These are phyloP conservation scores for Aspergillus fijiensis DNA, from an alignment of 2,329 filamentous ascomycete genomes.

Conservation along the genomic window DNA sequence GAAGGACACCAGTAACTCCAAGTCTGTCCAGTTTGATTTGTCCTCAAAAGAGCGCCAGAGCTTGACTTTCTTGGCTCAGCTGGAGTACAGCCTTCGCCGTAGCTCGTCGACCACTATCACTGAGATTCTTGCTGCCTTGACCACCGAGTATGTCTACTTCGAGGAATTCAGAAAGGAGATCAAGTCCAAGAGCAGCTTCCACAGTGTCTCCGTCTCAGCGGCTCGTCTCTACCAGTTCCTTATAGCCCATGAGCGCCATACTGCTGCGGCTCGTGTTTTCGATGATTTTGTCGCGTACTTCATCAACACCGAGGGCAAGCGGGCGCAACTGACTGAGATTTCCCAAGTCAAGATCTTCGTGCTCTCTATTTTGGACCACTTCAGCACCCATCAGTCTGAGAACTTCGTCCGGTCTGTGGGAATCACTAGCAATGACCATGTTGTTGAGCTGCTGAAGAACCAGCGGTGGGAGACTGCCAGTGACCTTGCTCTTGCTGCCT, in stretches of 20 bases:
- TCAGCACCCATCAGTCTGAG: constrained; percentile 34
- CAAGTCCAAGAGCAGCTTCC: constrained; percentile 39
- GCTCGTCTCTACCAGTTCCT: constrained; percentile 39
- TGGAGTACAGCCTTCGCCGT: constrained; percentile 41
- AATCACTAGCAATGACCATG: constrained; percentile 34
- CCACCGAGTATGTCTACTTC: constrained; percentile 45
- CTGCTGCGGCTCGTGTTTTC: constrained; percentile 28
- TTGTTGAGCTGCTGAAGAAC: constrained; percentile 29
- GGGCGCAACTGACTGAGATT: constrained; percentile 23
- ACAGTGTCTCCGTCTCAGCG: constrained; percentile 35
- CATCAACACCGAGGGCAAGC: constrained; percentile 32
- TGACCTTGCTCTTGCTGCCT: constrained; percentile 35
- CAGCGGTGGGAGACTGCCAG: constrained; percentile 33
- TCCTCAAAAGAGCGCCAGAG: constrained; percentile 35
- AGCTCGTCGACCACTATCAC: constrained; percentile 34
- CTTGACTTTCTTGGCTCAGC: constrained; percentile 47
- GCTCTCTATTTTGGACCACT: constrained; percentile 33
- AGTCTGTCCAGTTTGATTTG: constrained; percentile 35
- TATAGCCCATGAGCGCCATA: constrained; percentile 24
- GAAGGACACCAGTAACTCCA: constrained; percentile 37
- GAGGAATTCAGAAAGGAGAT: constrained; percentile 41
- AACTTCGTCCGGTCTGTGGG: constrained; percentile 40
- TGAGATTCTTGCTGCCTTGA: constrained; percentile 46
- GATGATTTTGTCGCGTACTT: constrained; percentile 36
- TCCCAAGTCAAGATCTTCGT: constrained; percentile 34